Evolutionary conservation across 495 filamentous ascomycete species (phyloP), one percentile per base, ranked within the genome.

Genomic region (Daldinia caldariorum): DNA sequence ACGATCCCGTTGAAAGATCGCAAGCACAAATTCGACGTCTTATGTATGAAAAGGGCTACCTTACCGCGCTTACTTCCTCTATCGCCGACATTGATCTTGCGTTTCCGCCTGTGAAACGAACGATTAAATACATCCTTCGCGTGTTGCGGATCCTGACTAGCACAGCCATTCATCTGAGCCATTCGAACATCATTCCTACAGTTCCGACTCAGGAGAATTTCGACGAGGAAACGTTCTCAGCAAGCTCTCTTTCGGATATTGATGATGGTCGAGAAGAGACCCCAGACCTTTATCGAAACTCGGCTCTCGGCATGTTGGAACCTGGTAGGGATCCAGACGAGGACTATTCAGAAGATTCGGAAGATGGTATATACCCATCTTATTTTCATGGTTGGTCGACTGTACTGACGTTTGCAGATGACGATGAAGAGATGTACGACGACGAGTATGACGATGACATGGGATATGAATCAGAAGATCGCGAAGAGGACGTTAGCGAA

Each of bases 21-120:
- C 87, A 91, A 41, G 87, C 89, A 72, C 91, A 94, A 68, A 86
- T 99, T 65, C 91, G 90, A 16, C 93, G 91, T 72, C 87, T 97
- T 41, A 99, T 99, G 95, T 97, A 97, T 69, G 96, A 98, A 79
- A 98, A 97, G 76, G 92, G 94, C 59, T 98, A 95, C 78, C 92
- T 98, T 58, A 83, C 89, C 26, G 88, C 93, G 5, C 80, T 99
- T 43, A 97, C 94, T 4, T 84, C 87, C n/a, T 97, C 96, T 8
- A 91, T 98, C 70, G 93, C 95, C 12, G 95, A 99, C 70, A 90
- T 99, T 61, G 95, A 99, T 74, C 86, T 98, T 58, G 97, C 96
- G 67, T 97, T 94, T 79, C 95, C 95, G 3, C 89, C 90, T 35
- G 93, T 95, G 18, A 95, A 96, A 80, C 88, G 92, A 12, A 93